A percentile compares a stretch with the other conserved stretches of the same genome.
Conservation (phyloP, 495 filamentous ascomycete species). For the Penicillium robsamsonii region DNA sequence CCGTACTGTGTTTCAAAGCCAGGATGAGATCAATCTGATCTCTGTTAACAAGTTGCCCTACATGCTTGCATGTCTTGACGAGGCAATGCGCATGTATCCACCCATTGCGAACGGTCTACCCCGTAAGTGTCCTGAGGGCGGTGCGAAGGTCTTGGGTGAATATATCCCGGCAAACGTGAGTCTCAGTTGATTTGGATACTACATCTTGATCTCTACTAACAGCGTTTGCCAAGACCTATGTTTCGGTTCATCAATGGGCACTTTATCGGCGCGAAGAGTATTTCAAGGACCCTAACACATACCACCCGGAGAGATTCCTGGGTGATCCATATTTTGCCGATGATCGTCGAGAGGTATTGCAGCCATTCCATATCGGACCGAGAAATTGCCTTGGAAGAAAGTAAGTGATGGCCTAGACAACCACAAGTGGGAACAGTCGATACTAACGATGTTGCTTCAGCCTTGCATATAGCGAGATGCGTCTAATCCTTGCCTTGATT, state of each 20-base stretch:
- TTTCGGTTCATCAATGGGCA: constrained; percentile 50
- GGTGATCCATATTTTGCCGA: constrained; percentile 32
- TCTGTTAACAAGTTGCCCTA: constrained; percentile 50
- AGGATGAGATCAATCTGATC: constrained; percentile 53
- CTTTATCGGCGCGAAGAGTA: constrained; percentile 41
- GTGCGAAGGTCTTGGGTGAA: constrained; percentile 46
- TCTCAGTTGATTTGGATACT: background rate
- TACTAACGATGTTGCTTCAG: constrained; percentile 17
- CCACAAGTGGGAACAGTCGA: background rate
- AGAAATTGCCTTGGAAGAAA: constrained; percentile 60
- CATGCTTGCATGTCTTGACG: constrained; percentile 55
- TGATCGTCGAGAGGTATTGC: constrained; percentile 44
- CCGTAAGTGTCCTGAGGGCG: constrained; percentile 44
- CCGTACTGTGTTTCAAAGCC: constrained; percentile 44
- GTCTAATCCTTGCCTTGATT: constrained; percentile 35
- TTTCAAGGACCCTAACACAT: constrained; percentile 47
- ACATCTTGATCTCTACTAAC: constrained; percentile 1
- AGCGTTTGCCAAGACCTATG: constrained; percentile 38
- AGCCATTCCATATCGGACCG: constrained; percentile 57
- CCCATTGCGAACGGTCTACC: constrained; percentile 50
- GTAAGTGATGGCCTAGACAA: constrained; percentile 33
- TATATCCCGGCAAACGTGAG: constrained; percentile 39
- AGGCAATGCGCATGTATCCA: constrained; percentile 58
- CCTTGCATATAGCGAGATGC: constrained; percentile 44
- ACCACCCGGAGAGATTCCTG: constrained; percentile 52